Evolutionary conservation across 768 basidiomycete species (phyloP).

Genomic region (Suillus alpinus): DNA sequence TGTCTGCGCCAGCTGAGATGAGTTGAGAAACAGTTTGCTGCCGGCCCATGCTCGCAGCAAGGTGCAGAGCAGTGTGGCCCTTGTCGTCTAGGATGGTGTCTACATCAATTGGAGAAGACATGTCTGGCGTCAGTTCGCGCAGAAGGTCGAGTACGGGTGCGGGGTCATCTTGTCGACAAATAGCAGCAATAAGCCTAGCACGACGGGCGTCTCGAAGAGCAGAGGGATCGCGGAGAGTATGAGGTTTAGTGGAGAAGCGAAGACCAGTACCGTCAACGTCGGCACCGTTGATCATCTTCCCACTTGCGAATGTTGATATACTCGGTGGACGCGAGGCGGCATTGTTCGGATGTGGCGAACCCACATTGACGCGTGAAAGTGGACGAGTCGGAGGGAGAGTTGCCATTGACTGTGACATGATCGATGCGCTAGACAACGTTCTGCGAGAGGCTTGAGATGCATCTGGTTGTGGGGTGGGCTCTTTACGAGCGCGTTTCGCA

Average conservation of each 20-base stretch:
- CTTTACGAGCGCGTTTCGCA: conserved; percentile 67
- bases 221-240: conserved; percentile 51
- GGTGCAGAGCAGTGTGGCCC: conserved; percentile 91
- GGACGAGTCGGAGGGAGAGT: conserved; percentile 20
- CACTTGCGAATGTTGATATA: conserved; percentile 40
- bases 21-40: conserved; percentile 66
- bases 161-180: conserved; percentile 72
- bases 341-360: conserved; percentile 38
- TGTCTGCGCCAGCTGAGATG: conserved; percentile 76
- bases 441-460: conserved; percentile 20
- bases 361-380: conserved; percentile 32
- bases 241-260: conserved; percentile 70
- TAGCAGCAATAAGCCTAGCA: conserved; percentile 59
- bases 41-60: conserved; percentile 85
- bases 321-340: conserved; percentile 49
- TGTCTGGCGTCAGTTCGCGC: conserved; percentile 55
- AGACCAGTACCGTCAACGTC: conserved; percentile 46
- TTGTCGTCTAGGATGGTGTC: conserved; percentile 92
- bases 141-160: conserved; percentile 57
- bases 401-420: conserved; percentile 13
- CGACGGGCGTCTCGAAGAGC: conserved; percentile 52
- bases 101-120: conserved; percentile 46
- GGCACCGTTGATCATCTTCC: conserved; percentile 37
- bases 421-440: conserved; percentile 6
- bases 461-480: conserved; percentile 38